Percentiles rank a stretch among this genome's conserved stretches.
These are phyloP conservation scores for Ogataea hybrid DNA, from an alignment of 1,139 yeast species.

Conservation along the genomic window DNA sequence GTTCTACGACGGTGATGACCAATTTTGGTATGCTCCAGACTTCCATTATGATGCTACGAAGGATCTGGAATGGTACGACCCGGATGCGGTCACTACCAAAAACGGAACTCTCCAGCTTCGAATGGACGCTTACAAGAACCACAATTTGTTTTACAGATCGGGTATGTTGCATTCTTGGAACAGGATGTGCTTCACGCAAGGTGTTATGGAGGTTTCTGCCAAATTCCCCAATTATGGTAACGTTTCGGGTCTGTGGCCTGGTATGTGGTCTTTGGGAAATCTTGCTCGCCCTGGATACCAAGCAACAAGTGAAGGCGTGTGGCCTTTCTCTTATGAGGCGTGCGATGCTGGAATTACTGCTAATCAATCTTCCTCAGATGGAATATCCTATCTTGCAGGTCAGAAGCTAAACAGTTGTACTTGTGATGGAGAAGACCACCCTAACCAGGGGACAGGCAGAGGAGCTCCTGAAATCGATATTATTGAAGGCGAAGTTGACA, in stretches of 20 bases:
- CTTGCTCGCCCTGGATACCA: slow-evolving; percentile 61
- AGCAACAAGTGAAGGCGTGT: slow-evolving; percentile 62
- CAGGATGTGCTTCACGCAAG: slow-evolving; percentile 58
- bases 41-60: slow-evolving; percentile 57
- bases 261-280: slow-evolving; percentile 64
- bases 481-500: slow-evolving; percentile 54
- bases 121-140: slow-evolving; percentile 58
- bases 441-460: slow-evolving; percentile 56
- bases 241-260: slow-evolving; percentile 61
- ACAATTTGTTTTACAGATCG: slow-evolving; percentile 54
- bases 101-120: slow-evolving; percentile 49
- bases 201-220: slow-evolving; percentile 50
- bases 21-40: slow-evolving; percentile 58
- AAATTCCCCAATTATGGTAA: slow-evolving; percentile 54
- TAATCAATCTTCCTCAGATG: slow-evolving; percentile 61
- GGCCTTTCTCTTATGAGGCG: slow-evolving; percentile 60
- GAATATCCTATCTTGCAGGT: slow-evolving; percentile 58
- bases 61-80: slow-evolving; percentile 68
- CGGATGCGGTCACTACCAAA: slow-evolving; percentile 55
- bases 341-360: slow-evolving; percentile 70
- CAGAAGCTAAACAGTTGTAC: slow-evolving; percentile 56
- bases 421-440: slow-evolving; percentile 56
- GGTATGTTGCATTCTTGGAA: slow-evolving; percentile 67
- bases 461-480: slow-evolving; percentile 69
- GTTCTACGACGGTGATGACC: slow-evolving; percentile 62